Percentiles rank a stretch among this genome's conserved stretches.
phyloP scores from a whole-genome alignment of 129 eudicot genomes.

The Ambrosia artemisiifolia region DNA sequence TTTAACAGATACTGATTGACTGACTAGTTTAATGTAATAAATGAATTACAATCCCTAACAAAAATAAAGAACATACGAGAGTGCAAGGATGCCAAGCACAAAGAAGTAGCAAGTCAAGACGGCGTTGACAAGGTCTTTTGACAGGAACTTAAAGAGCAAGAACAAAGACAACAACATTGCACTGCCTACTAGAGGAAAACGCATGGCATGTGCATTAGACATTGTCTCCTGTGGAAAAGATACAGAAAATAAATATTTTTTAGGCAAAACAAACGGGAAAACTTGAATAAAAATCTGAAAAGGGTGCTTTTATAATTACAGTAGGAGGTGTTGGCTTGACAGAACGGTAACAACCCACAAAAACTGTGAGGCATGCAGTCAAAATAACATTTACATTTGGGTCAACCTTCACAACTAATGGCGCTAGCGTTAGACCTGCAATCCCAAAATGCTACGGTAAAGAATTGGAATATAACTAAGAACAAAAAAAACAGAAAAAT shows the following conservation, averaged over 20 bases:
- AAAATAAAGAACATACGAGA: slow-evolving; percentile 62
- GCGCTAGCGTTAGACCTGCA: slow-evolving; percentile 85
- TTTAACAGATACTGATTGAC: not conserved
- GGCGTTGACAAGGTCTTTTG: slow-evolving; percentile 95
- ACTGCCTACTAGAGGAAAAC: slow-evolving; percentile 95
- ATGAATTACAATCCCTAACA: not conserved
- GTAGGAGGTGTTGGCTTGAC: slow-evolving; percentile 96
- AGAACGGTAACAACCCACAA: slow-evolving; percentile 92
- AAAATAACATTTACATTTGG: slow-evolving; percentile 88
- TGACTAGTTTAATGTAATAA: slow-evolving; percentile 4
- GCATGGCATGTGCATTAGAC: slow-evolving; percentile 98
- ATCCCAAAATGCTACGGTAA: slow-evolving; percentile 9
- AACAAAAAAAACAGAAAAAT: not conserved
- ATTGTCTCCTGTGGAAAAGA: slow-evolving; percentile 72
- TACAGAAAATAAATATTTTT: not conserved
- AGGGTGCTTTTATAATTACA: slow-evolving; percentile 47
- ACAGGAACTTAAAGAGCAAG: slow-evolving; percentile 86
- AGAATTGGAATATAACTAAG: not conserved
- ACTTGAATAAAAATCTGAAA: not conserved
- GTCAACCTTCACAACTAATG: slow-evolving; percentile 78
- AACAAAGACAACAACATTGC: slow-evolving; percentile 91
- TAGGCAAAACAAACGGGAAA: not conserved
- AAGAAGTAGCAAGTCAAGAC: slow-evolving; percentile 84
- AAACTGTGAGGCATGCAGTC: slow-evolving; percentile 90
- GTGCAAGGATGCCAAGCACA: slow-evolving; percentile 86